Percentiles rank a stretch among this genome's conserved stretches.
Conservation (phyloP, 2,329 filamentous ascomycete species). For the Alternaria rosae region DNA sequence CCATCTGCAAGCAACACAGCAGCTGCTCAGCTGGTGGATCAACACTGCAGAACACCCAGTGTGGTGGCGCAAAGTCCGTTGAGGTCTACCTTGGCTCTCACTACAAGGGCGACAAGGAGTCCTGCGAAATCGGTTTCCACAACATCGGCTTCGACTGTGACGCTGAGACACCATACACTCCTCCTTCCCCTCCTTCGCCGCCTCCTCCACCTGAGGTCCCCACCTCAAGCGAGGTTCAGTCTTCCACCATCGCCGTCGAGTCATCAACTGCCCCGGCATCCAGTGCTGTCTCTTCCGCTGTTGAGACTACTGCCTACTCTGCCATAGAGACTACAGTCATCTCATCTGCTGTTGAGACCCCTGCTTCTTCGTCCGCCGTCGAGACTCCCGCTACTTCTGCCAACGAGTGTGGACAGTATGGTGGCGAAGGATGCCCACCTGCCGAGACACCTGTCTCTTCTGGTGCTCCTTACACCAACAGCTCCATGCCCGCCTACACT, state of each 20-base stretch:
- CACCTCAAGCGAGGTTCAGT: slow-evolving; percentile 17
- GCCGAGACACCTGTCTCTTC: slow-evolving; percentile 13
- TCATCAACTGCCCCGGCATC: slow-evolving; percentile 9
- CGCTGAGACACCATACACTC: slow-evolving; percentile 31
- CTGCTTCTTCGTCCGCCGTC: slow-evolving; percentile 16
- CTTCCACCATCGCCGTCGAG: slow-evolving; percentile 4
- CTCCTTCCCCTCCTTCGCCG: slow-evolving; percentile 15
- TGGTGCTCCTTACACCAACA: slow-evolving; percentile 24
- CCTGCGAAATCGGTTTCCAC: slow-evolving; percentile 77
- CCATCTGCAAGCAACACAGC: slow-evolving; percentile 76
- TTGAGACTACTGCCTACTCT: slow-evolving; percentile 1
- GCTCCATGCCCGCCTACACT: slow-evolving; percentile 22
- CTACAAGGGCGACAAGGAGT: slow-evolving; percentile 59
- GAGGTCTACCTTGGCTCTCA: slow-evolving; percentile 67
- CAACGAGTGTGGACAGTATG: slow-evolving; percentile 11
- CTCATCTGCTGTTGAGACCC: not conserved
- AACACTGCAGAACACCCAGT: slow-evolving; percentile 82
- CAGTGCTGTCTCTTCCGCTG: not conserved
- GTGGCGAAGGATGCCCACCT: slow-evolving; percentile 2
- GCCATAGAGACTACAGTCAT: slow-evolving; percentile 1
- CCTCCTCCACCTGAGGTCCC: slow-evolving; percentile 16
- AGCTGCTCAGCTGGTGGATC: slow-evolving; percentile 72
- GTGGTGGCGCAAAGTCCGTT: slow-evolving; percentile 87
- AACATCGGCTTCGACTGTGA: slow-evolving; percentile 78
- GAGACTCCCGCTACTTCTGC: slow-evolving; percentile 9